Base-by-base conservation (phyloP, 306 rosid genomes). In the Lablab purpureus region DNA sequence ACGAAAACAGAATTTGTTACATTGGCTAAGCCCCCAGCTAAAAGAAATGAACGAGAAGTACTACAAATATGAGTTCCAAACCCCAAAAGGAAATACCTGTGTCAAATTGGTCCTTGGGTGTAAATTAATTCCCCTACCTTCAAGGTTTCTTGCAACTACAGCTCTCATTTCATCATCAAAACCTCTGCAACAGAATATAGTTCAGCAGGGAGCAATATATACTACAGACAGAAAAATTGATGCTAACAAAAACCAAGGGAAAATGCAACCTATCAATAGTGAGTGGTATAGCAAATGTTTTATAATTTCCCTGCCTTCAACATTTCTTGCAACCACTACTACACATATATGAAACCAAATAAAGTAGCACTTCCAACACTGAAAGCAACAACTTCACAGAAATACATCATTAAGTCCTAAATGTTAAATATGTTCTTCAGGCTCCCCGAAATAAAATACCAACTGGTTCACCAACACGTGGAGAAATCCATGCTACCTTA, bases 151-250 rank as follows among this genome's bases (percentile, higher is more conserved):
- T 75, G 99, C 97, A 56, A 91, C 98, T 45, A 87, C 94, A 23
- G 97, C 94, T 82, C 99, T 92, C 97, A 95, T 91, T 90, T 95
- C 99, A 77, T 95, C 98, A 85, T 95, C 99, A 84, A 95, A 95
- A 79, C 98, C 98, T 85, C 99, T 95, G 86, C 55, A 75, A 49
- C 40, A 81, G 55, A 87, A 81, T 18, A 70, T 78, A 51, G 45
- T 34, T 37, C 65, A 49, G 55, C 34, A 46, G 4, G 28, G 10
- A 51, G 21, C 22, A 80, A 60, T 12, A 65, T 12, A 67, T 34
- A 64, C 27, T 43, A 65, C 25, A 54, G 13, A 75, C 12, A 65
- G 47, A 30, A 45, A 59, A 71, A 60, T 71, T 30, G 3, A 73
- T 18, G 15, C 25, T 51, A 52, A 37, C 18, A 43, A 27, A 66